A percentile compares a stretch with the other conserved stretches of the same genome.
These are phyloP conservation scores for Piromyces sp. DNA, from an alignment of 192 early-diverging fungal species.

Conservation along the genomic window DNA sequence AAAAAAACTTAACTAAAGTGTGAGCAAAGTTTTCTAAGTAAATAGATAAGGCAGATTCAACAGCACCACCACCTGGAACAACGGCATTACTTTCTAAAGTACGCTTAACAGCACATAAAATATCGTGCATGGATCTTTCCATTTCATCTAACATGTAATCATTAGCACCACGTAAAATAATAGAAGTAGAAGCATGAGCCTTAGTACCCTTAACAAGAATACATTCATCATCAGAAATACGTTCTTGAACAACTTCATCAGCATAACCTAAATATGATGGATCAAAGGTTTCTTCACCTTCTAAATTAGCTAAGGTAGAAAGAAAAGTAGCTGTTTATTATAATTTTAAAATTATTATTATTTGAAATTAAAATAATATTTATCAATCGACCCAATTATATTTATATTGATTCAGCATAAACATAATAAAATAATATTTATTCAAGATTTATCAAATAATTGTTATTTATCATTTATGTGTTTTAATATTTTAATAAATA, in stretches of 20 bases:
- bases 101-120: conserved; percentile 86
- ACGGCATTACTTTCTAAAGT: conserved; percentile 87
- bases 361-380: no score
- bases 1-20: conserved; percentile 38
- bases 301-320: conserved; percentile 87
- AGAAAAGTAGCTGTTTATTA: conserved; percentile 59
- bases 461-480: no score
- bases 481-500: no score
- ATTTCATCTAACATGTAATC: conserved; percentile 99
- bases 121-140: conserved; percentile 93
- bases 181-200: conserved; percentile 67
- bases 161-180: conserved; percentile 95
- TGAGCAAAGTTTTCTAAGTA: conserved; percentile 98
- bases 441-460: no score
- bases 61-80: conserved; percentile 93
- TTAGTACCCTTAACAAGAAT: conserved; percentile 89
- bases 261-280: conserved; percentile 70
- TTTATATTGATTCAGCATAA: no score
- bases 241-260: conserved; percentile 92
- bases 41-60: conserved; percentile 86
- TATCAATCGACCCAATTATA: no score
- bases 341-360: no score
- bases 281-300: conserved; percentile 96
- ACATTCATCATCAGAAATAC: conserved; percentile 94
- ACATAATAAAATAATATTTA: no score